Evolutionary conservation across 257 asterid species (phyloP), one percentile per base, ranked within the genome.

Genomic region (Solanum raphanifolium): DNA sequence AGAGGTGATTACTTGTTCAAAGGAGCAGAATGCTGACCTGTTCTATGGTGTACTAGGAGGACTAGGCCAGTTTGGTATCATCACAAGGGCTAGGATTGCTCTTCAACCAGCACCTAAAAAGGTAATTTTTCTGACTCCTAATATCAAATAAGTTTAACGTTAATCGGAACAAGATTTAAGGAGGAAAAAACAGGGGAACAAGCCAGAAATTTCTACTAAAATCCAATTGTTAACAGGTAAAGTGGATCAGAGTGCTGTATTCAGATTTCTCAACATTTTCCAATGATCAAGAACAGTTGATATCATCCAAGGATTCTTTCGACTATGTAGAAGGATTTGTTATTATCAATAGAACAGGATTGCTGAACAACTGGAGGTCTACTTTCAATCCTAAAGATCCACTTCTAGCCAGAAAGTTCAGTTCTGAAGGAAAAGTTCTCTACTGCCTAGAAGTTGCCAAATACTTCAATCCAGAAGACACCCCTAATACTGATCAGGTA

Each of bases 1-100:
- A 88, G 98, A 96, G 88, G 94, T 93, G 74, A 89, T 88, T 38
- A 90, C 90, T 48, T 97, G 99, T 87, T 97, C 99, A 27, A 95
- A 93, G 36, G 92, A 93, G 88, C 88, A 94, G 86, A 94, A 96
- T 85, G 79, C 93, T 3, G 99, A 97, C 88, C 95, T 96, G 65
- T 97, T 97, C 91, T 87, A 93, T 39, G 98, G 93, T 7, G 98
- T 94, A 21, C 94, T 97, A 36, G 99, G 99, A 13, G 99, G 99
- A 87, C 87, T 97, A 66, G 99, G 99, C 87, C 99, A 97, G 90
- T 94, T 97, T 66, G 99, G 99, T 18, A 90, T 97, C 89, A 97
- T 97, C 86, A 96, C 99, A 25, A 88, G 90, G 84, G 99, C 99
- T 25, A 89, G 98, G 85, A 95, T 96, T 55, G 94, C 98, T 38